Evolutionary conservation across 2,329 filamentous ascomycete genomes (phyloP).

Genomic region (Colletotrichum sp.): DNA sequence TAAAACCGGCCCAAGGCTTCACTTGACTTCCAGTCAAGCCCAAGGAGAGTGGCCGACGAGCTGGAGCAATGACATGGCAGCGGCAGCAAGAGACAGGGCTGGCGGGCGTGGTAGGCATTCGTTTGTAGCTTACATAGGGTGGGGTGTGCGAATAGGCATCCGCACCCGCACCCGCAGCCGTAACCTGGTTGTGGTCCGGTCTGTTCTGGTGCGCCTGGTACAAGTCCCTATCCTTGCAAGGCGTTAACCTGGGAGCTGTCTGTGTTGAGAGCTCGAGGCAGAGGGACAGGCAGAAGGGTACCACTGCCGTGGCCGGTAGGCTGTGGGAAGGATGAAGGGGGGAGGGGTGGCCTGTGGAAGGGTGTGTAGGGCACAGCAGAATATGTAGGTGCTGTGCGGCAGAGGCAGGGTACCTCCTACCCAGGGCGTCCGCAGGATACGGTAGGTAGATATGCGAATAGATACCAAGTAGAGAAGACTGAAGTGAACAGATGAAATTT

Average conservation of each 20-base stretch:
- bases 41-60: constrained; percentile 1
- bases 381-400: neutral
- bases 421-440: neutral
- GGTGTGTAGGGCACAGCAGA: neutral
- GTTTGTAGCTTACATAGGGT: neutral
- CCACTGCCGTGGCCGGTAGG: neutral
- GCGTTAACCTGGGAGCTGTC: neutral
- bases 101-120: neutral
- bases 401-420: neutral
- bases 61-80: constrained; percentile 6
- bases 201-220: neutral
- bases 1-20: constrained; percentile 13
- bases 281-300: neutral
- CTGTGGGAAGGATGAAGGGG: neutral
- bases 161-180: neutral
- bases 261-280: neutral
- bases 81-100: constrained; percentile 13
- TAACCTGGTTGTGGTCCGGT: neutral
- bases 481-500: neutral
- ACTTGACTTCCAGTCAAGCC: neutral
- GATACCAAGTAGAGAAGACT: neutral
- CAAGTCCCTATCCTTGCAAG: constrained; percentile 1
- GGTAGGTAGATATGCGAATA: neutral
- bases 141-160: neutral
- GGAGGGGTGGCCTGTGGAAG: neutral